Conservation (phyloP, 1,139 yeast species). For the Hyphopichia fennica region DNA sequence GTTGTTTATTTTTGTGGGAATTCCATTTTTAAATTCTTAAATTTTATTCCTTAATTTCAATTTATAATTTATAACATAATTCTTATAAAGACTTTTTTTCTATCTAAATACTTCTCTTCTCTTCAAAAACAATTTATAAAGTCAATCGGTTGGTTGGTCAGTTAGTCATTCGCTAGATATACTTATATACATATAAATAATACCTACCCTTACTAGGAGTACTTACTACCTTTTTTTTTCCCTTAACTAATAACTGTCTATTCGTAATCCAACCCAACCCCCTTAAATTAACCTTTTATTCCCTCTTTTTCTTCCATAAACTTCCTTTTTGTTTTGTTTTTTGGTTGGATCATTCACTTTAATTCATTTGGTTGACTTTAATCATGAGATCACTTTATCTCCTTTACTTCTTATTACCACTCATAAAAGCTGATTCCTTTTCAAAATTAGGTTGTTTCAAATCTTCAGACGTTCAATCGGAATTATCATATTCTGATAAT, state of each 20-base stretch:
- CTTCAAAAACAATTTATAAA: too few species aligned
- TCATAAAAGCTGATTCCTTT: constrained; percentile 14
- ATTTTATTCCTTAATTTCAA: background rate
- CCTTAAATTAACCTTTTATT: too few species aligned
- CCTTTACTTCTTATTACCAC: background rate
- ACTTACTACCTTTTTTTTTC: too few species aligned
- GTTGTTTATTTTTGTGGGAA: background rate
- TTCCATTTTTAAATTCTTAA: background rate
- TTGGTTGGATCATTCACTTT: background rate
- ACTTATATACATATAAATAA: too few species aligned
- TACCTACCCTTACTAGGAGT: too few species aligned
- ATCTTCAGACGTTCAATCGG: constrained; percentile 20
- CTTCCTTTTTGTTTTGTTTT: background rate
- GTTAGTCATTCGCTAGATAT: too few species aligned
- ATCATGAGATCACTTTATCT: background rate
- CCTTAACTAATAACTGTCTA: too few species aligned
- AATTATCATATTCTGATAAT: constrained; percentile 23
- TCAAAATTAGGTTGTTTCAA: constrained; percentile 38
- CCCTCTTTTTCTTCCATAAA: background rate
- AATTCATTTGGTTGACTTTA: too few species aligned
- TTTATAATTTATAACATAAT: background rate
- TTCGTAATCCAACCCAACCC: too few species aligned
- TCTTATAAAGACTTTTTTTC: too few species aligned
- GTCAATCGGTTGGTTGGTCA: too few species aligned
- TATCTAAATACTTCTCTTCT: too few species aligned